These are phyloP conservation scores for Tagetes patula DNA, from an alignment of 129 eudicot species.

Conservation along the genomic window DNA sequence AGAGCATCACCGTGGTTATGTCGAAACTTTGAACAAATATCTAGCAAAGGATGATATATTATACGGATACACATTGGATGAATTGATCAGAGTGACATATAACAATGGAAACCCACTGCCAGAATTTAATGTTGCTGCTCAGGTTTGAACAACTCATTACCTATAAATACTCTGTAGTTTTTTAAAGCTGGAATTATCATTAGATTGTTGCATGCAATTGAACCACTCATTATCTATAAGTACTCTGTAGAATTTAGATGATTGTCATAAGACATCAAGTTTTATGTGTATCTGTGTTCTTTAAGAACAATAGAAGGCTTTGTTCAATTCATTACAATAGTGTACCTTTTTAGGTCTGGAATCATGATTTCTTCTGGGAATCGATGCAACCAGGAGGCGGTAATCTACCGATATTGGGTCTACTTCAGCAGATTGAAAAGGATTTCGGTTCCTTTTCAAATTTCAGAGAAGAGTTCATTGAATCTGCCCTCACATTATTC, in stretches of 20 bases:
- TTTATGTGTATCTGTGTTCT: not conserved
- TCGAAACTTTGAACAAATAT: constrained; percentile 73
- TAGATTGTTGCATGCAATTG: constrained; percentile 8
- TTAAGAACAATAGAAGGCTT: not conserved
- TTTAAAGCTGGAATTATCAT: constrained; percentile 11
- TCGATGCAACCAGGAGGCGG: constrained; percentile 98
- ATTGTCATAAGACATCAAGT: not conserved
- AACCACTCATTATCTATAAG: not conserved
- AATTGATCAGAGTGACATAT: constrained; percentile 74
- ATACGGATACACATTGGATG: constrained; percentile 81
- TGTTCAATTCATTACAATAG: constrained; percentile 7
- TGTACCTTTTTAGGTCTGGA: constrained; percentile 71
- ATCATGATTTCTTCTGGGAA: constrained; percentile 99
- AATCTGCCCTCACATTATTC: constrained; percentile 62
- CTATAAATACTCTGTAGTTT: not conserved
- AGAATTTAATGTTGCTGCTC: constrained; percentile 89
- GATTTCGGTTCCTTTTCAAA: constrained; percentile 80
- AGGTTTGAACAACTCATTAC: constrained; percentile 46
- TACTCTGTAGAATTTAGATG: not conserved
- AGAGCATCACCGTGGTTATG: constrained; percentile 77
- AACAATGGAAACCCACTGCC: constrained; percentile 83
- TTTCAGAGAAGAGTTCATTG: constrained; percentile 75
- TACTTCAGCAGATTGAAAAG: constrained; percentile 81
- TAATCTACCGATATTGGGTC: constrained; percentile 60
- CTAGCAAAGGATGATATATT: constrained; percentile 54